Evolutionary conservation across 495 filamentous ascomycete genomes (phyloP).

Genomic region (Penicillium cinerascens): DNA sequence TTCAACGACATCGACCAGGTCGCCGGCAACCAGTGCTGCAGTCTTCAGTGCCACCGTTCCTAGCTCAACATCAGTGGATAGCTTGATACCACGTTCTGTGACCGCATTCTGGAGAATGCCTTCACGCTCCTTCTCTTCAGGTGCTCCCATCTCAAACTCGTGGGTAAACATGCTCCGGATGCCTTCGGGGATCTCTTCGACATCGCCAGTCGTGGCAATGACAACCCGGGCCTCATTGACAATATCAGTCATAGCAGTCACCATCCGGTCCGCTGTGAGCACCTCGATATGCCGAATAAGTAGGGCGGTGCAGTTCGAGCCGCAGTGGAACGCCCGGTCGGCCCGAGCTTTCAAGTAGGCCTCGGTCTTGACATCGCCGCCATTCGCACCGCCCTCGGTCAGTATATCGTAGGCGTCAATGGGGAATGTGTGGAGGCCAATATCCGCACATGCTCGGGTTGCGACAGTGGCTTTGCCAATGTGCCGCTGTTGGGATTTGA

Average conservation of each 20-base stretch:
- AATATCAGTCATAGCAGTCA: constrained; percentile 75
- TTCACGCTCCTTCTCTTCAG: constrained; percentile 89
- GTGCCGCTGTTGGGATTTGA: constrained; percentile 84
- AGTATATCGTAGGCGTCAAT: constrained; percentile 93
- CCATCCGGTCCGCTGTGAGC: constrained; percentile 84
- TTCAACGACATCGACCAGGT: constrained; percentile 91
- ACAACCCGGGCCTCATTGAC: constrained; percentile 69
- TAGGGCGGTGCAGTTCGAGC: constrained; percentile 74
- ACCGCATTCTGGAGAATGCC: constrained; percentile 77
- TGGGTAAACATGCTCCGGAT: constrained; percentile 90
- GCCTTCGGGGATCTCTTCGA: constrained; percentile 88
- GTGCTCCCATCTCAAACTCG: constrained; percentile 89
- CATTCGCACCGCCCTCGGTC: constrained; percentile 79
- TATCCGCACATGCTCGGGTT: constrained; percentile 72
- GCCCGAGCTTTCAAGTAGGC: constrained; percentile 81
- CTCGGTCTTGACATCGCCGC: constrained; percentile 89
- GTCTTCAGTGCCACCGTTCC: constrained; percentile 86
- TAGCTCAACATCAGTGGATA: constrained; percentile 79
- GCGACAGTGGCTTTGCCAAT: constrained; percentile 85
- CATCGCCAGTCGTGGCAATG: constrained; percentile 89
- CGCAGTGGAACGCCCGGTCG: constrained; percentile 85
- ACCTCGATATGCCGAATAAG: constrained; percentile 86
- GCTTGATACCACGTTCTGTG: constrained; percentile 63
- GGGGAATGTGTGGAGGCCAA: constrained; percentile 84
- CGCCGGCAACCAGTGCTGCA: constrained; percentile 89